A percentile compares a stretch with the other conserved stretches of the same genome.
Conservation (phyloP, 164 flowering plant genomes). For the Echeveria elegans region DNA sequence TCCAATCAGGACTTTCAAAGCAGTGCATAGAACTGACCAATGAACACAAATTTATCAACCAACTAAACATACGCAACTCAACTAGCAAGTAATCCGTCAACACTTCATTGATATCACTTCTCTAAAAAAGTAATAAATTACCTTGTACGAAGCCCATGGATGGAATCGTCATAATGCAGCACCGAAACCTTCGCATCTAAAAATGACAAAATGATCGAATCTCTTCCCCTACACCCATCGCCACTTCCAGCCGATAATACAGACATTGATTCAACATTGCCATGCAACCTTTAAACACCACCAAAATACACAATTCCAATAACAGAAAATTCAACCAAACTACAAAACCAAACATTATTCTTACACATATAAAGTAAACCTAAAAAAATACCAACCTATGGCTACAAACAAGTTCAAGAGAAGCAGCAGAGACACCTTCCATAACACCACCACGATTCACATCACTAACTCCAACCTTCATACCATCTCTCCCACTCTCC, state of each 20-base stretch:
- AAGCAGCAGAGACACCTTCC: conserved; percentile 73
- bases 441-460: conserved; percentile 60
- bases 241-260: conserved; percentile 48
- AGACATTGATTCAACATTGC: conserved; percentile 81
- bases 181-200: conserved; percentile 86
- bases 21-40: conserved; percentile 88
- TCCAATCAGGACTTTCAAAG: conserved; percentile 97
- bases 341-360: neutral
- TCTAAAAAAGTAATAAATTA: conserved; percentile 13
- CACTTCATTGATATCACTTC: neutral
- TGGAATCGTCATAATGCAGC: conserved; percentile 85
- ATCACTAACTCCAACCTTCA: conserved; percentile 22
- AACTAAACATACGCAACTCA: neutral
- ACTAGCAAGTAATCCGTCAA: neutral
- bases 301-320: neutral
- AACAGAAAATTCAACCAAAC: neutral
- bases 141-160: conserved; percentile 87
- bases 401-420: conserved; percentile 91
- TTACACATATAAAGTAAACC: too few relatives aligned
- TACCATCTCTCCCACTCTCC: conserved; percentile 21
- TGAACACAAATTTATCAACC: conserved; percentile 2
- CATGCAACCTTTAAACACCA: conserved; percentile 61
- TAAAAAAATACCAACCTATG: conserved; percentile 55
- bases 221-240: conserved; percentile 65
- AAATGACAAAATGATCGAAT: conserved; percentile 73